phyloP scores from a whole-genome alignment of 2,329 filamentous ascomycete species.

The Cucurbitaria berberidis region DNA sequence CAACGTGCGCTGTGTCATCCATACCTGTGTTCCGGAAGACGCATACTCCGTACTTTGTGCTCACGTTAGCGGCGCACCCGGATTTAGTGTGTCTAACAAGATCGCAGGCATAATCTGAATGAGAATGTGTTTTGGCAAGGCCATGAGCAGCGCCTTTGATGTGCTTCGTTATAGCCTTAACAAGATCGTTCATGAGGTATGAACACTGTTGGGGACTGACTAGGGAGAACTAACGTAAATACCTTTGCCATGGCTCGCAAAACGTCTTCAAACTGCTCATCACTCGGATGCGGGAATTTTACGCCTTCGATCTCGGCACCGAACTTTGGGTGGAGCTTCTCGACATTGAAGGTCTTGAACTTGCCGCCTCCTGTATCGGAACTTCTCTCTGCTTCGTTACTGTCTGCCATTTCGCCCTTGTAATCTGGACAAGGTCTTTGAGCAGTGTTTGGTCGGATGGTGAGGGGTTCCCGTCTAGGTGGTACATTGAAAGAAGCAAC shows the following conservation, averaged over 20 bases:
- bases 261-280: neutral
- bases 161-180: too few species aligned
- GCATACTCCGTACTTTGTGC: constrained; percentile 57
- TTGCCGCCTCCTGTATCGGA: constrained; percentile 4
- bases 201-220: too few species aligned
- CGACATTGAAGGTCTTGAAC: constrained; percentile 39
- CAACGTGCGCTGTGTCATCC: constrained; percentile 59
- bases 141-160: too few species aligned
- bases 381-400: constrained; percentile 17
- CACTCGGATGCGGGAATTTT: neutral
- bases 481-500: constrained; percentile 24
- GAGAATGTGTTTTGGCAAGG: too few species aligned
- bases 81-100: neutral
- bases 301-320: constrained; percentile 44
- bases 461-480: constrained; percentile 31
- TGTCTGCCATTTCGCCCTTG: constrained; percentile 28
- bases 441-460: constrained; percentile 27
- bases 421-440: constrained; percentile 26
- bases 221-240: neutral
- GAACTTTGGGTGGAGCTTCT: constrained; percentile 46
- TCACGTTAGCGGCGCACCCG: neutral
- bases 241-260: neutral
- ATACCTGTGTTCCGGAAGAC: constrained; percentile 60
- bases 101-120: neutral
- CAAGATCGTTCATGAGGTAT: too few species aligned